Base-by-base conservation (phyloP, 768 basidiomycete genomes). In the Gelatoporia subvermispora region DNA sequence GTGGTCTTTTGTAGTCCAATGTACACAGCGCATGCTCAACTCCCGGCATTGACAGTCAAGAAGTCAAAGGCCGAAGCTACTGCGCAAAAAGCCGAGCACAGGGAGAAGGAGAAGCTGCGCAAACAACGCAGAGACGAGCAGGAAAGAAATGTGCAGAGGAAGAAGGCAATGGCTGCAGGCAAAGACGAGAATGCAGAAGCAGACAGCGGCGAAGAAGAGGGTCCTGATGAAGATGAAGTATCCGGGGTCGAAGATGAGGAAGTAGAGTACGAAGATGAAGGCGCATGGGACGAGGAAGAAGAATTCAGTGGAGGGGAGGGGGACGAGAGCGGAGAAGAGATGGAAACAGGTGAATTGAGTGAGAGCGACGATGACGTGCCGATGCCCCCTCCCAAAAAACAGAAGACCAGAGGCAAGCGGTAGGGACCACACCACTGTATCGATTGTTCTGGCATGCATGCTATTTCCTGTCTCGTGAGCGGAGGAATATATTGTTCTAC, bases 81-180 rank as follows among this genome's bases (percentile, higher is more conserved):
- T 23, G 75, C 72, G 10, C 78, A 85, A 51, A 84, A 85, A 59
- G 78, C 79, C 21, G 80, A 84, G 21, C 89, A 93, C 61, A 85
- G 81, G 2, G 85, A 81, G 20, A 88, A 87, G 59, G 84, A 82
- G 53, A 85, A 77, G 63, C 64, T 91, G 38, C 78, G 82, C 55
- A 84, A 86, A 58, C 76, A 90, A 56, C 75, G 93, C 53, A 73
- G 87, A 56, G 86, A 88, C 51, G 91, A 96, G 62, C 96, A 98
- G 62, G 93, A 92, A 63, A 77, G 78, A 46, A 99, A 98, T 66
- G 89, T 98, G 4, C 76, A 79, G 41, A 77, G 85, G 41, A 99
- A 98, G 71, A 85, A 85, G 65, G 76, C 72, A 52, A 50, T 40
- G 53, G 63, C 57, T 48, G 59, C 59, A 54, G n/a, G 57, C 64